A percentile compares a stretch with the other conserved stretches of the same genome.
Evolutionary conservation across 2,329 filamentous ascomycete species (phyloP).

Genomic region (Fusarium transvaalense): DNA sequence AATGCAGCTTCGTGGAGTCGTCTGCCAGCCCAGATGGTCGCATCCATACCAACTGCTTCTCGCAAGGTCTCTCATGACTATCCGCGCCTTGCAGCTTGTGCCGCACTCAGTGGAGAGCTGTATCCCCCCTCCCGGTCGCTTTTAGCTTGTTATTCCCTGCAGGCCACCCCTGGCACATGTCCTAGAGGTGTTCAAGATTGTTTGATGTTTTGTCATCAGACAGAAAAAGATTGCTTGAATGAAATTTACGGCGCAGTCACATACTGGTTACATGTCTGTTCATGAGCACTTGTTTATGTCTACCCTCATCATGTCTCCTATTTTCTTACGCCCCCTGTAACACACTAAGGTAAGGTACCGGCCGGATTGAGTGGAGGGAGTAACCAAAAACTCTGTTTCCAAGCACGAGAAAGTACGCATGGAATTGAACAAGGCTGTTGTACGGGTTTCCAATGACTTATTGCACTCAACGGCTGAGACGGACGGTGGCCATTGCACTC

Average conservation of each 20-base stretch:
- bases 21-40: slow-evolving; percentile 24
- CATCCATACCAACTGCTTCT: slow-evolving; percentile 31
- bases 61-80: slow-evolving; percentile 25
- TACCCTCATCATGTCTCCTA: slow-evolving; percentile 1
- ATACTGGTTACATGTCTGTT: rapidly evolving
- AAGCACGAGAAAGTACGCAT: slow-evolving; percentile 9
- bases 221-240: slow-evolving; percentile 15
- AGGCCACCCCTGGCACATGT: background rate
- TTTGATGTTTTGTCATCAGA: slow-evolving; percentile 10
- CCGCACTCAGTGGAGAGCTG: slow-evolving; percentile 20
- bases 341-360: slow-evolving; percentile 34
- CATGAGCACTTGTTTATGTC: slow-evolving; percentile 13
- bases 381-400: slow-evolving; percentile 15
- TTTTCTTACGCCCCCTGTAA: slow-evolving; percentile 1
- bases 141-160: slow-evolving; percentile 16
- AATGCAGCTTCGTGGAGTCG: slow-evolving; percentile 40
- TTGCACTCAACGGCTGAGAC: slow-evolving; percentile 28
- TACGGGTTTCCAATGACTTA: slow-evolving; percentile 8
- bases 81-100: slow-evolving; percentile 11
- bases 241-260: background rate
- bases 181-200: slow-evolving; percentile 17
- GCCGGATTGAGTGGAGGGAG: slow-evolving; percentile 17
- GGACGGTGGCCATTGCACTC: background rate
- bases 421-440: slow-evolving; percentile 16
- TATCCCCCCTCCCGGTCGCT: slow-evolving; percentile 12